phyloP scores from a whole-genome alignment of 1,284 basidiomycete species.

The Marasmius fiardii region DNA sequence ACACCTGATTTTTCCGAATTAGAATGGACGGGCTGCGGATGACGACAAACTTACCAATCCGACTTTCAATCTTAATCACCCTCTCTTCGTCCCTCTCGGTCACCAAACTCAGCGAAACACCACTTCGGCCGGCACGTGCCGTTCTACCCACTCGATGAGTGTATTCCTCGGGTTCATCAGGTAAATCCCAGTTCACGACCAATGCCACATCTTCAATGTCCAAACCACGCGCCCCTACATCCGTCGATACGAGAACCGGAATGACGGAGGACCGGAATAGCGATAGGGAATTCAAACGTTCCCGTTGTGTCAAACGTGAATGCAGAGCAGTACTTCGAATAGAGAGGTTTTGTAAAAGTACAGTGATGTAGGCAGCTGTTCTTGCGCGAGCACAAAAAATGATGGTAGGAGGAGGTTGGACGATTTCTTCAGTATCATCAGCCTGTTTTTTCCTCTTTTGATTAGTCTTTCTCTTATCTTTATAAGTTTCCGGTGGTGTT shows the following conservation, averaged over 20 bases:
- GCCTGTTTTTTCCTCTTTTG: slow-evolving; percentile 31
- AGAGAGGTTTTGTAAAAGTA: slow-evolving; percentile 72
- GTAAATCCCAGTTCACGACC: slow-evolving; percentile 97
- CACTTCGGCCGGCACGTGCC: slow-evolving; percentile 88
- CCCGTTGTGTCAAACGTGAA: slow-evolving; percentile 89
- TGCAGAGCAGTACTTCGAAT: slow-evolving; percentile 91
- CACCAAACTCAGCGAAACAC: slow-evolving; percentile 91
- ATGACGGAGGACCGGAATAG: slow-evolving; percentile 89
- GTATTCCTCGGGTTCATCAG: slow-evolving; percentile 74
- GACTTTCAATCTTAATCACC: slow-evolving; percentile 80
- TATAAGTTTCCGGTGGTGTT: slow-evolving; percentile 45
- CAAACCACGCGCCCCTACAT: slow-evolving; percentile 91
- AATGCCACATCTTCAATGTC: slow-evolving; percentile 95
- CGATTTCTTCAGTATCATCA: slow-evolving; percentile 47
- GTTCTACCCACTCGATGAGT: slow-evolving; percentile 87
- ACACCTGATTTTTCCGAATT: slow-evolving; percentile 44
- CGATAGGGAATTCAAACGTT: slow-evolving; percentile 80
- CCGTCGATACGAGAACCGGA: slow-evolving; percentile 91
- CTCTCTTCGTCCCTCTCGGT: slow-evolving; percentile 91
- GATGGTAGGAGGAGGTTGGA: slow-evolving; percentile 87
- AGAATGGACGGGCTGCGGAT: slow-evolving; percentile 5
- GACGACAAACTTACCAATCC: slow-evolving; percentile 63
- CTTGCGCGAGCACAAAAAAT: slow-evolving; percentile 90
- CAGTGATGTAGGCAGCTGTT: slow-evolving; percentile 88
- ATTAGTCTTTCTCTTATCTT: slow-evolving; percentile 26